Percentiles rank a stretch among this genome's conserved stretches.
These are phyloP conservation scores for Debaryomycetaceae sp. DNA, from an alignment of 1,139 yeast species.

Conservation along the genomic window DNA sequence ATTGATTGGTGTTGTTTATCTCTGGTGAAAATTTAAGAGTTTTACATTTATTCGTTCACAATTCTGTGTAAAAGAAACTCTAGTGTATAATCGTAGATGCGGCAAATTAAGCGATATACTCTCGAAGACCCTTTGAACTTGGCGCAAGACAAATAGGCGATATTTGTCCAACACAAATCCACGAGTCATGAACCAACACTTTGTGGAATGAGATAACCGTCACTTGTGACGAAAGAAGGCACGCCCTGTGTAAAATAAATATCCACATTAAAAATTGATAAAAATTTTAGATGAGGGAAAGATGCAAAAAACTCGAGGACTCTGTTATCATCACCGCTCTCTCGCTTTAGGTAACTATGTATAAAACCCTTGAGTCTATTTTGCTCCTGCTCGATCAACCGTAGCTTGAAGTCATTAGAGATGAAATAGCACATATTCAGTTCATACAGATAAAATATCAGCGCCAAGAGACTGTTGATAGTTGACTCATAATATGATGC, in stretches of 20 bases:
- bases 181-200: too few species aligned
- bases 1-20: too few species aligned
- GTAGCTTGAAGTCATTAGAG: conserved; percentile 11
- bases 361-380: background rate
- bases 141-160: too few species aligned
- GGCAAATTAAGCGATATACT: too few species aligned
- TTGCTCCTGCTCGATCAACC: conserved; percentile 6
- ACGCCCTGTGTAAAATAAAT: background rate
- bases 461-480: background rate
- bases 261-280: conserved; percentile 2
- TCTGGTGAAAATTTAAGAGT: too few species aligned
- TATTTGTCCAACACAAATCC: too few species aligned
- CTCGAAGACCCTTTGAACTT: too few species aligned
- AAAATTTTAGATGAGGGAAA: background rate
- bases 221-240: background rate
- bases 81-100: too few species aligned
- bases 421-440: conserved; percentile 1
- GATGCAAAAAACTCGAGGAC: background rate
- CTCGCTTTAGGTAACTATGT: background rate
- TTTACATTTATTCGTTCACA: too few species aligned
- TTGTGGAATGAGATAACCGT: background rate
- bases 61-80: too few species aligned
- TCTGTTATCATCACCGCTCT: background rate
- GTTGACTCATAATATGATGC: conserved; percentile 12
- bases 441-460: background rate